Conservation (phyloP, 441 rosid genomes). For the Euphorbia corollata region DNA sequence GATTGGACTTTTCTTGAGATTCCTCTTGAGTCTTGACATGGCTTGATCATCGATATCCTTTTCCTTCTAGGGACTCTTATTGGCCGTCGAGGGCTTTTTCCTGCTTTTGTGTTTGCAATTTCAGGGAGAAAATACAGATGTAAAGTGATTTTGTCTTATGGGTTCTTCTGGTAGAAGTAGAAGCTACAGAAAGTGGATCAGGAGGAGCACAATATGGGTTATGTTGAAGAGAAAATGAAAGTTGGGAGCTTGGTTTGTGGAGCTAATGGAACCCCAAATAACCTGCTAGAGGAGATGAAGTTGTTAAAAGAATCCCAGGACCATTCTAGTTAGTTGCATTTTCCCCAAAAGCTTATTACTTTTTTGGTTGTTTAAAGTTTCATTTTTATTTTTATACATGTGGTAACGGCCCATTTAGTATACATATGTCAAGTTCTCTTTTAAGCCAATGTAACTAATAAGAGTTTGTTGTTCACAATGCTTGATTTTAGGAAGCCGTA, state of each 20-base stretch:
- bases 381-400: neutral
- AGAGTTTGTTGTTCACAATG: neutral
- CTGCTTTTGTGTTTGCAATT: neutral
- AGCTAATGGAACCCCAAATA: constrained; percentile 26
- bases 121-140: constrained; percentile 23
- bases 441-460: neutral
- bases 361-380: constrained; percentile 6
- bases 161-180: constrained; percentile 21
- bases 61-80: constrained; percentile 5
- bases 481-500: constrained; percentile 50
- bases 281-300: constrained; percentile 80
- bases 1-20: constrained; percentile 32
- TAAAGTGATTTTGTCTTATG: constrained; percentile 4
- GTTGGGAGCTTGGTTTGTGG: constrained; percentile 33
- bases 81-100: neutral
- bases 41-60: constrained; percentile 23
- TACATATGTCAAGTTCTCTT: neutral
- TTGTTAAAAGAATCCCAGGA: constrained; percentile 72
- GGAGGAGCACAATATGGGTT: constrained; percentile 35
- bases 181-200: constrained; percentile 6
- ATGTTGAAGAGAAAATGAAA: constrained; percentile 63
- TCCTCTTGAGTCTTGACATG: constrained; percentile 24
- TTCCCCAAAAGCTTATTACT: constrained; percentile 1
- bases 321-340: constrained; percentile 58
- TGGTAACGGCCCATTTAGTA: neutral